Evolutionary conservation across 768 basidiomycete genomes (phyloP), one percentile per base, ranked within the genome.

Genomic region (Lentinus brumalis): DNA sequence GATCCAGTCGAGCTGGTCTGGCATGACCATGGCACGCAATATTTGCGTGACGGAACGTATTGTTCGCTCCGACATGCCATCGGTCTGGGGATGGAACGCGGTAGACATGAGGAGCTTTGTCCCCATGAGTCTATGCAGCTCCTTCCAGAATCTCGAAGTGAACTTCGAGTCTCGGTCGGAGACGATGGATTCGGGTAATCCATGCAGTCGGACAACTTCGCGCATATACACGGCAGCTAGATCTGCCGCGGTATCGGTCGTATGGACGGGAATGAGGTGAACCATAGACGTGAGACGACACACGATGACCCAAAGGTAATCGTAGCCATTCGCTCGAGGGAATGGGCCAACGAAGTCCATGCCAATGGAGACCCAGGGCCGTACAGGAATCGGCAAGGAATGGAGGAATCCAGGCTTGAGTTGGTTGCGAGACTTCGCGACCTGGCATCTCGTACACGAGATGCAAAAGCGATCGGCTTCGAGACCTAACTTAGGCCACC

Each of bases 291-390:
- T 72, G 62, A 58, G 64, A 41, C 2, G 71, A 51, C 0, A 44
- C 5, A 73, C 65, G 0, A 77, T 50, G 0, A 72, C 66, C 15
- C 60, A 71, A 0, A 76, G 55, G 14, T 56, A 71, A 42, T 77
- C 73, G 21, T 38, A 73, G 0, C 63, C 69, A 4, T 69, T 18
- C 0, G 50, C 67, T 16, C 61, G 38, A 12, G 76, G 78, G 10
- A 80, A 66, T 1, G 73, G 74, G 0, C 73, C 78, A 0, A 80
- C 57, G 41, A 80, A 80, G 64, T 80, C 79, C 52, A 81, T 77
- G 0, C 71, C 74, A 0, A 81, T 77, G 0, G 72, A 70, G 1
- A 73, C 68, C 76, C 75, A 78, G 0, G 77, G 79, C 4, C 61
- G 56, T 0, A 53, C 64, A 0, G 74, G 75, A 0, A 77, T 63